Conservation (phyloP, 495 filamentous ascomycete species). For the Hypoxylon trugodes region DNA sequence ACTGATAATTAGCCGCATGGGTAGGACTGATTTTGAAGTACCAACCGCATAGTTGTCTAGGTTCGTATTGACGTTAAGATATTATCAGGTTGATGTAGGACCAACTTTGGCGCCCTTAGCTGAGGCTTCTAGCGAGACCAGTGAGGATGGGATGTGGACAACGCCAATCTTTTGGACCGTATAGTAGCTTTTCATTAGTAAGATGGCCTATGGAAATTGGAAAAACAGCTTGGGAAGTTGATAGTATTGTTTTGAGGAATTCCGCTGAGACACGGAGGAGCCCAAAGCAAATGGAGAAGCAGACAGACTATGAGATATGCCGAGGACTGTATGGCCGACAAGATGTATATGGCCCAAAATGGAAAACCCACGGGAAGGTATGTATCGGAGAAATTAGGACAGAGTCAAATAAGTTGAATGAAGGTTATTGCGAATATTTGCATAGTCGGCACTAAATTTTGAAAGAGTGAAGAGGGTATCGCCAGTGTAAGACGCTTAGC, state of each 20-base stretch:
- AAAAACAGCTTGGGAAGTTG: not conserved
- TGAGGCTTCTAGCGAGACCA: not conserved
- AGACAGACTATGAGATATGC: not conserved
- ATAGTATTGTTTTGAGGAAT: constrained; percentile 12
- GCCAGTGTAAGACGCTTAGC: too few relatives aligned
- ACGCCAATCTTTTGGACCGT: not conserved
- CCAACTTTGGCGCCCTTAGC: not conserved
- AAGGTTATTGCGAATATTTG: not conserved
- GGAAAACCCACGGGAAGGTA: not conserved
- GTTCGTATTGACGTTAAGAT: not conserved
- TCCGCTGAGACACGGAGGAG: constrained; percentile 1
- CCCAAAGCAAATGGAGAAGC: not conserved
- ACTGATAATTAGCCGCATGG: not conserved
- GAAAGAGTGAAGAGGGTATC: not conserved
- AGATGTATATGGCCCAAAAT: not conserved
- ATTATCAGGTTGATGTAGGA: not conserved
- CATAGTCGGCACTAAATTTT: constrained; percentile 6
- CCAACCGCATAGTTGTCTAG: not conserved
- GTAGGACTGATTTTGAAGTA: not conserved
- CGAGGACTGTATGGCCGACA: constrained; percentile 7
- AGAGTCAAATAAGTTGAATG: not conserved
- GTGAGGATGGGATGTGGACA: not conserved
- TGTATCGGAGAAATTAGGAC: not conserved
- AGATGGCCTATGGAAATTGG: constrained; percentile 6
- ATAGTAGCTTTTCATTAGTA: not conserved